These are phyloP conservation scores for Porphyrellus cyaneotinctus DNA, from an alignment of 768 basidiomycete species.

Conservation along the genomic window DNA sequence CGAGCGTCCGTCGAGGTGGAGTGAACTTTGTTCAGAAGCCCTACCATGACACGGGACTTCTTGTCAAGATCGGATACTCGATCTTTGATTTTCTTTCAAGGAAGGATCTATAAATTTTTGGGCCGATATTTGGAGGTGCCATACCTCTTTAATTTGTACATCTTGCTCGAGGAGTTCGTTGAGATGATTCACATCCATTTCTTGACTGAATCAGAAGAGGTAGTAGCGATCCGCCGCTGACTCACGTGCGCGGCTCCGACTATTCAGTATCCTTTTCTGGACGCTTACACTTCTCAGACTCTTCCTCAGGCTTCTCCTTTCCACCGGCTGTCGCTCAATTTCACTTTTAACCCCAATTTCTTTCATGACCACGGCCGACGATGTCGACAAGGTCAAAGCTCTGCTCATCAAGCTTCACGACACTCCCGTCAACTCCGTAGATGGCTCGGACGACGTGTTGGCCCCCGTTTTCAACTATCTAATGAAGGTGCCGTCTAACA, in stretches of 20 bases:
- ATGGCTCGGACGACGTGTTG: constrained; percentile 47
- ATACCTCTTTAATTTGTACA: constrained; percentile 61
- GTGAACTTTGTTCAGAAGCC: constrained; percentile 75
- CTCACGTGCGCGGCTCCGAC: constrained; percentile 5
- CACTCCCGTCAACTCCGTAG: constrained; percentile 49
- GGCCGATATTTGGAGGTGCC: constrained; percentile 5
- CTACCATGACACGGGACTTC: constrained; percentile 66
- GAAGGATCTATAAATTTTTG: background rate
- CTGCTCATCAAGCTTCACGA: constrained; percentile 57
- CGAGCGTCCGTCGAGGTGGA: constrained; percentile 61
- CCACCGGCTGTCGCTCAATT: background rate
- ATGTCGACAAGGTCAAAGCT: constrained; percentile 39
- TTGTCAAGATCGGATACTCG: constrained; percentile 73
- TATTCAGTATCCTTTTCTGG: constrained; percentile 14
- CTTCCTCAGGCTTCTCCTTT: background rate
- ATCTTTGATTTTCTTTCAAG: constrained; percentile 70
- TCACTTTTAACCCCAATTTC: background rate
- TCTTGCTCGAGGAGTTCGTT: constrained; percentile 61
- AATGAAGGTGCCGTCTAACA: constrained; percentile 40
- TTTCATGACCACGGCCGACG: constrained; percentile 24
- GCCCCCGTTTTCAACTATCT: constrained; percentile 50
- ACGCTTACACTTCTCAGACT: background rate
- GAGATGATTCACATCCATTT: constrained; percentile 61
- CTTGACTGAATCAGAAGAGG: background rate
- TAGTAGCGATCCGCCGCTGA: background rate